Conservation (phyloP, 169 alveolate species). For the Babesia ovata region DNA sequence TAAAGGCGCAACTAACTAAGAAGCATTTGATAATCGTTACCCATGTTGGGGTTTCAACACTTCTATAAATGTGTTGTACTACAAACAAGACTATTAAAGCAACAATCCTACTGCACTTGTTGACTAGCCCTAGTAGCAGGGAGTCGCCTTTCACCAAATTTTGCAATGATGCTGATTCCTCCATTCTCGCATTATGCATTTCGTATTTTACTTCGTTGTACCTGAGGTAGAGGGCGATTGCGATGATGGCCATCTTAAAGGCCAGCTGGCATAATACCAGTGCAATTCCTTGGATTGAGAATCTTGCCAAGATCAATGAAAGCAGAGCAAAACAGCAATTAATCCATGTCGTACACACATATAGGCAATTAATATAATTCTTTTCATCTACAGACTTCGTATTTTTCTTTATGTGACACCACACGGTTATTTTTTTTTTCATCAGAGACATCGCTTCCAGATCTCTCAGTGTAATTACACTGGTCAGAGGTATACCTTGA, state of each 20-base stretch:
- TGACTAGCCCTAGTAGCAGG: background rate
- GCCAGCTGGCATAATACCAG: background rate
- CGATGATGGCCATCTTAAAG: background rate
- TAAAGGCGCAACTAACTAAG: conserved; percentile 1
- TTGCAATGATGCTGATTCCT: background rate
- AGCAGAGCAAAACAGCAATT: background rate
- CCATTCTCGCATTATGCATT: too few relatives aligned
- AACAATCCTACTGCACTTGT: conserved; percentile 8
- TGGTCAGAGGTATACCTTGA: conserved; percentile 1
- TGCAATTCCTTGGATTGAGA: background rate
- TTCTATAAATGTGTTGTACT: background rate
- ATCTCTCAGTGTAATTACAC: background rate
- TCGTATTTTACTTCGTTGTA: background rate
- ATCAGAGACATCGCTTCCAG: conserved; percentile 19
- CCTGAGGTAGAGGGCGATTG: background rate
- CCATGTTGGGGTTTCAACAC: background rate
- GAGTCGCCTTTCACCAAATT: background rate
- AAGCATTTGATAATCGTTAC: background rate
- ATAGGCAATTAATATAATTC: background rate
- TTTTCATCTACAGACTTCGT: background rate
- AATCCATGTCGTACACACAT: background rate
- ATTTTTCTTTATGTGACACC: background rate
- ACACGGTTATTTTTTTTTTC: conserved; percentile 3
- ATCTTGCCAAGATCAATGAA: background rate
- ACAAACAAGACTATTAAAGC: background rate